Conservation (phyloP, 805 yeast genomes). For the Ogataea parapolymorpha region DNA sequence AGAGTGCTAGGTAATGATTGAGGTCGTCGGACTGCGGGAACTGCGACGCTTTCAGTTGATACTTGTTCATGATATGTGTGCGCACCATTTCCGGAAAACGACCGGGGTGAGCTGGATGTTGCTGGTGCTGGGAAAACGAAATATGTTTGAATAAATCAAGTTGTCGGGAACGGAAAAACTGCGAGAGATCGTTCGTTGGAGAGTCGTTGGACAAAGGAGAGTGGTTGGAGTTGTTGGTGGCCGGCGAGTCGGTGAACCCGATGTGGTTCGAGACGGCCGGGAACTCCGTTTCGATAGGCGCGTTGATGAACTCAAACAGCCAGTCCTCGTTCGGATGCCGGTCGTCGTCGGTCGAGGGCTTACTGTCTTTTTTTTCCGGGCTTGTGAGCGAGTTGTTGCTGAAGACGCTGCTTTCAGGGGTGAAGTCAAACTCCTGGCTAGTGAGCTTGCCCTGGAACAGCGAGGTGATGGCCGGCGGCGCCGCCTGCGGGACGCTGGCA, state of each 20-base stretch:
- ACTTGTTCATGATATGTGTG: slow-evolving; percentile 47
- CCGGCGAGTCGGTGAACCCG: slow-evolving; percentile 50
- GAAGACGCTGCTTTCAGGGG: slow-evolving; percentile 12
- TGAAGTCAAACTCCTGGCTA: slow-evolving; percentile 10
- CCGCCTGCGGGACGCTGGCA: slow-evolving; percentile 6
- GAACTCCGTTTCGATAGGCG: slow-evolving; percentile 61
- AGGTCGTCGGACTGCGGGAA: slow-evolving; percentile 76
- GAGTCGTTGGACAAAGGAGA: slow-evolving; percentile 32
- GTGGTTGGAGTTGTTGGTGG: slow-evolving; percentile 29
- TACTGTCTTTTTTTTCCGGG: slow-evolving; percentile 8
- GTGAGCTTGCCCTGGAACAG: slow-evolving; percentile 10
- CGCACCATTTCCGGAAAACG: slow-evolving; percentile 53
- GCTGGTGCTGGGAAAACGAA: slow-evolving; percentile 26
- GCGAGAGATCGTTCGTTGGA: slow-evolving; percentile 47
- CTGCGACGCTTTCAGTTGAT: slow-evolving; percentile 53
- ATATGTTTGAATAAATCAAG: slow-evolving; percentile 57
- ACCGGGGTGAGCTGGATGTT: slow-evolving; percentile 29
- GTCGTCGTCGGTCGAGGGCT: slow-evolving; percentile 8
- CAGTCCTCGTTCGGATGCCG: slow-evolving; percentile 43
- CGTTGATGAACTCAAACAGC: slow-evolving; percentile 66
- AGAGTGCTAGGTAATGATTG: slow-evolving; percentile 71
- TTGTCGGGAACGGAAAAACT: slow-evolving; percentile 63
- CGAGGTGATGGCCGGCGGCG: slow-evolving; percentile 7
- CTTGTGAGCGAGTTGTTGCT: slow-evolving; percentile 8
- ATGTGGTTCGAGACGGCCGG: slow-evolving; percentile 51